Conservation (phyloP, 2,329 filamentous ascomycete genomes). For the Pseudopithomyces chartarum region DNA sequence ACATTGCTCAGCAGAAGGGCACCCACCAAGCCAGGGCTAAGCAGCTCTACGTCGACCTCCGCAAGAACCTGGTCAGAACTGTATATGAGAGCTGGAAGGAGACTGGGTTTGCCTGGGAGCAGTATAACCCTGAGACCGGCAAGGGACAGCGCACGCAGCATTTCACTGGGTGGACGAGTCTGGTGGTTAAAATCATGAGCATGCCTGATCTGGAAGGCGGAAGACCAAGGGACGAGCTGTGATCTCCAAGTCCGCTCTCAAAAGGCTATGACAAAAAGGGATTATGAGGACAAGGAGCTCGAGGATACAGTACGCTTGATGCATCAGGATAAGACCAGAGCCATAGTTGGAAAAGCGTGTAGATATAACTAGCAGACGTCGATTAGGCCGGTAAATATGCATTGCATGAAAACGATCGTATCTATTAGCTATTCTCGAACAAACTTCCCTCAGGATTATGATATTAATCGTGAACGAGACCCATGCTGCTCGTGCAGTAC, state of each 20-base stretch:
- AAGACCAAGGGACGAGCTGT: constrained; percentile 39
- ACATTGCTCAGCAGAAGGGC: constrained; percentile 66
- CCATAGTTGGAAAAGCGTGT: too few relatives aligned
- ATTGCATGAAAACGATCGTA: too few relatives aligned
- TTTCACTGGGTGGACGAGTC: constrained; percentile 98
- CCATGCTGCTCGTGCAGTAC: too few relatives aligned
- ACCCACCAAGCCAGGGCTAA: constrained; percentile 71
- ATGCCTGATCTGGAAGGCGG: constrained; percentile 72
- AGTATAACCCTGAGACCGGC: constrained; percentile 94
- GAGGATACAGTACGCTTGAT: not conserved
- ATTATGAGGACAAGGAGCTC: not conserved
- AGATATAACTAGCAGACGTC: too few relatives aligned
- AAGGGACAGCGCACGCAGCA: constrained; percentile 94
- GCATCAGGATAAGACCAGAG: not conserved
- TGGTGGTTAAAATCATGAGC: constrained; percentile 96
- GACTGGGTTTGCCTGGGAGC: constrained; percentile 98
- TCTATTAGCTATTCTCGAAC: too few relatives aligned
- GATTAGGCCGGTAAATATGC: too few relatives aligned
- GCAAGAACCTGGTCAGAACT: constrained; percentile 85
- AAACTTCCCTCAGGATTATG: too few relatives aligned
- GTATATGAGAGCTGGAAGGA: constrained; percentile 86
- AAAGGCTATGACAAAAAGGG: not conserved
- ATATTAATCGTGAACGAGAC: too few relatives aligned
- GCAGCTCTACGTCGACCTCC: constrained; percentile 76
- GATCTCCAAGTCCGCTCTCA: not conserved